Evolutionary conservation across 2,329 filamentous ascomycete genomes (phyloP).

Genomic region (Huntiella savannae): DNA sequence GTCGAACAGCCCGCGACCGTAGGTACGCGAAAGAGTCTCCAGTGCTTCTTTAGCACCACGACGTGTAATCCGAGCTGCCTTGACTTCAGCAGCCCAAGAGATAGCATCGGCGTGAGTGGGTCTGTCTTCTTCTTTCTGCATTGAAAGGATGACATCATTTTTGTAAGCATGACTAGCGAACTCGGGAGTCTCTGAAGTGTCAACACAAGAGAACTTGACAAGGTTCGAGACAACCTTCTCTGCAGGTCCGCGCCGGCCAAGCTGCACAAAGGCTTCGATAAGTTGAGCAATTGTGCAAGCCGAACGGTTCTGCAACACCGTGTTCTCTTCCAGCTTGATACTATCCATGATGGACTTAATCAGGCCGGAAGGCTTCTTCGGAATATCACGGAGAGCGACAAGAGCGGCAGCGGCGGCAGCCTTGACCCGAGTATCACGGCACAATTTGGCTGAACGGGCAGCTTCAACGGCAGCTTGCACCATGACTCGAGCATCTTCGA

Average conservation of each 20-base stretch:
- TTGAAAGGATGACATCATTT: constrained; percentile 66
- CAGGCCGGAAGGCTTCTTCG: constrained; percentile 80
- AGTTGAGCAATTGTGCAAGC: constrained; percentile 68
- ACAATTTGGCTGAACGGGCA: constrained; percentile 58
- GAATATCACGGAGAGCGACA: constrained; percentile 68
- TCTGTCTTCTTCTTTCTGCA: constrained; percentile 93
- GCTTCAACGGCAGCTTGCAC: constrained; percentile 58
- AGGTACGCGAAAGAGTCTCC: constrained; percentile 65
- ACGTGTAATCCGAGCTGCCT: constrained; percentile 72
- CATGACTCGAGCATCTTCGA: constrained; percentile 57
- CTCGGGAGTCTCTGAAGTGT: constrained; percentile 92
- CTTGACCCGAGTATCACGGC: constrained; percentile 68
- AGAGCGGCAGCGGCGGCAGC: constrained; percentile 74
- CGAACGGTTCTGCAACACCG: constrained; percentile 71
- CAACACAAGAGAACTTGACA: constrained; percentile 93
- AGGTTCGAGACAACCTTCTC: constrained; percentile 93
- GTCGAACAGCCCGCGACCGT: constrained; percentile 59
- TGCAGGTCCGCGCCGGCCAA: constrained; percentile 64
- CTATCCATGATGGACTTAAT: constrained; percentile 99
- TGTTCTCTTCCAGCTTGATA: constrained; percentile 83
- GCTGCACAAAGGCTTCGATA: constrained; percentile 67
- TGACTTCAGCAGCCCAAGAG: constrained; percentile 77
- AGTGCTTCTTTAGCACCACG: constrained; percentile 87
- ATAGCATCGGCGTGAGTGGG: constrained; percentile 81
- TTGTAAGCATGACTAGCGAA: constrained; percentile 69